Conservation (phyloP, 306 rosid genomes). For the Sindora glabra region DNA sequence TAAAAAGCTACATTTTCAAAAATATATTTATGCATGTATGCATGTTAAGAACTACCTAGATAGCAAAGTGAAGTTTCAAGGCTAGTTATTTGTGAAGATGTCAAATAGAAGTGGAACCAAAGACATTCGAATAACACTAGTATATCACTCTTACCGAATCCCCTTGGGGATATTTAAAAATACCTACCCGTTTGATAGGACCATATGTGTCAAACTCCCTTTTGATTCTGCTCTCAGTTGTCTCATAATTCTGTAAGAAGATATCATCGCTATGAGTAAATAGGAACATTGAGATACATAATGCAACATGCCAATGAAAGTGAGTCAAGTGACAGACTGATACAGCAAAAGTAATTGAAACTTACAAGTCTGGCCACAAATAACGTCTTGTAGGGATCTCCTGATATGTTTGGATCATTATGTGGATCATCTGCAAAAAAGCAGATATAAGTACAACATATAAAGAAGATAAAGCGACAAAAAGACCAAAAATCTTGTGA, state of each 20-base stretch:
- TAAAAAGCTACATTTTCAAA: not conserved
- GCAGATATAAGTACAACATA: not conserved
- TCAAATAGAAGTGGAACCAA: not conserved
- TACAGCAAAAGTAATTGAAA: constrained; percentile 1
- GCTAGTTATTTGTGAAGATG: not conserved
- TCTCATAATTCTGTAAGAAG: constrained; percentile 84
- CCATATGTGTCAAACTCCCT: constrained; percentile 99
- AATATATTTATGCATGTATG: not conserved
- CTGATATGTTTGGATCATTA: constrained; percentile 68
- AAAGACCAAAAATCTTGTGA: not conserved
- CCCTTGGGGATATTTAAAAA: constrained; percentile 59
- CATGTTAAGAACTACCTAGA: not conserved
- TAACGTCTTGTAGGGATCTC: constrained; percentile 96
- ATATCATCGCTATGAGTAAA: constrained; percentile 34
- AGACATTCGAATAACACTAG: too few species aligned
- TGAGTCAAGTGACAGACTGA: not conserved
- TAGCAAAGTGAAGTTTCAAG: not conserved
- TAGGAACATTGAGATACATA: constrained; percentile 7
- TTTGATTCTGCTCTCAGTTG: constrained; percentile 93
- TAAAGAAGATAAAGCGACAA: constrained; percentile 1
- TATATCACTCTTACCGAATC: constrained; percentile 96
- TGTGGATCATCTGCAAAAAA: constrained; percentile 69
- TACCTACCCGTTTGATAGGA: constrained; percentile 99
- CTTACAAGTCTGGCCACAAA: constrained; percentile 93
- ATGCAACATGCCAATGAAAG: not conserved